A percentile compares a stretch with the other conserved stretches of the same genome.
Evolutionary conservation across 306 rosid species (phyloP).

Genomic region (Vigna nakashimae): DNA sequence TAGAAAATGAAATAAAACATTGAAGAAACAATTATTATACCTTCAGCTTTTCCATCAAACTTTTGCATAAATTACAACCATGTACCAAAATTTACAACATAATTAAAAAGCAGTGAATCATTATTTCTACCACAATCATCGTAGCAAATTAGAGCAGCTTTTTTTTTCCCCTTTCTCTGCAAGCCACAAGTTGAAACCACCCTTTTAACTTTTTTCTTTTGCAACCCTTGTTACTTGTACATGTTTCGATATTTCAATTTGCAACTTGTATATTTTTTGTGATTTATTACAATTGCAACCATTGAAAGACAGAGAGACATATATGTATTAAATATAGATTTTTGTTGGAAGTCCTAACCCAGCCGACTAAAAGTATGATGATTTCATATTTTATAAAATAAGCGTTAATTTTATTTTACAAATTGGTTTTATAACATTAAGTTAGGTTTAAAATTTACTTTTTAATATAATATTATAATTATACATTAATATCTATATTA

Average conservation of each 20-base stretch:
- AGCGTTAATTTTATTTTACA: too few relatives aligned
- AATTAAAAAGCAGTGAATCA: conserved; percentile 10
- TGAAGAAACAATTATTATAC: background rate
- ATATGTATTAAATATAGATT: too few relatives aligned
- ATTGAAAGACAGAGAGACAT: too few relatives aligned
- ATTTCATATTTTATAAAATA: too few relatives aligned
- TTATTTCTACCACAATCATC: conserved; percentile 30
- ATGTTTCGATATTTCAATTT: too few relatives aligned
- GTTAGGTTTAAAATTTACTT: too few relatives aligned
- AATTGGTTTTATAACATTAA: too few relatives aligned
- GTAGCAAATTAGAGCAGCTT: conserved; percentile 33
- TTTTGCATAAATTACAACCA: background rate
- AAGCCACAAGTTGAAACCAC: conserved; percentile 26
- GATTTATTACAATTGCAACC: too few relatives aligned
- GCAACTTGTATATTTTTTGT: too few relatives aligned
- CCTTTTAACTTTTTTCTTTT: background rate
- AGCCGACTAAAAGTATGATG: too few relatives aligned
- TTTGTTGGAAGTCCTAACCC: too few relatives aligned
- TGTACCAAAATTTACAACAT: background rate
- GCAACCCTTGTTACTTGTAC: background rate
- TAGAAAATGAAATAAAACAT: background rate
- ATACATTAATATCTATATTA: too few relatives aligned
- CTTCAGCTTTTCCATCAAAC: background rate
- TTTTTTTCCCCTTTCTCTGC: background rate
- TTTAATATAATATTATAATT: accelerated